Percentiles rank a stretch among this genome's conserved stretches.
Evolutionary conservation across 768 basidiomycete species (phyloP).

Genomic region (Mycena galericulata): DNA sequence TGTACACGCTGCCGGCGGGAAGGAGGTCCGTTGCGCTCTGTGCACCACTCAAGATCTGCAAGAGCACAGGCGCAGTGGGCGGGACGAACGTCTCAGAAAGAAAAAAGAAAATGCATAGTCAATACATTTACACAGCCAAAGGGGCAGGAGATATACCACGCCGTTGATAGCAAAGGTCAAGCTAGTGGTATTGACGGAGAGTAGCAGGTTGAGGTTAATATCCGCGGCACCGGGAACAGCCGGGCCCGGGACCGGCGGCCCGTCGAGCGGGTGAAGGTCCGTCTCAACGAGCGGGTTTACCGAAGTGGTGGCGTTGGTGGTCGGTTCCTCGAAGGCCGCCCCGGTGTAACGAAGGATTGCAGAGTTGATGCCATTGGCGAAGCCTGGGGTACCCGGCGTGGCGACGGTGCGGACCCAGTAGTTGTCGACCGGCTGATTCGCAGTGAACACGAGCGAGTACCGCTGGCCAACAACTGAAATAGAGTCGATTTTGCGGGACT

Average conservation of each 20-base stretch:
- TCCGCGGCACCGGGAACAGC: constrained; percentile 42
- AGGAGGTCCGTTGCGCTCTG: constrained; percentile 46
- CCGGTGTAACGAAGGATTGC: constrained; percentile 55
- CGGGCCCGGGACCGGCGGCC: constrained; percentile 37
- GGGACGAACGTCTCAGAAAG: constrained; percentile 33
- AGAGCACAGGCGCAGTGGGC: constrained; percentile 55
- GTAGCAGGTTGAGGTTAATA: constrained; percentile 37
- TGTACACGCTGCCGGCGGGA: constrained; percentile 49
- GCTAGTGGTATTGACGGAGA: constrained; percentile 34
- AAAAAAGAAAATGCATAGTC: not conserved
- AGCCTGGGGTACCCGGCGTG: constrained; percentile 39
- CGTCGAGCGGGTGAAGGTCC: constrained; percentile 33
- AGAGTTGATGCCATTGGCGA: constrained; percentile 46
- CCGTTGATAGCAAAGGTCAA: constrained; percentile 48
- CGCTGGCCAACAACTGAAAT: constrained; percentile 44
- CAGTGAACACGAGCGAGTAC: constrained; percentile 52
- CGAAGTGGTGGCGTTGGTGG: constrained; percentile 22
- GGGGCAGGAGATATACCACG: constrained; percentile 2
- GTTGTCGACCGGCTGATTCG: constrained; percentile 55
- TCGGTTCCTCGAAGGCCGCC: constrained; percentile 47
- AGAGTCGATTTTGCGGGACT: too few species aligned
- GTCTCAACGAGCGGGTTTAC: constrained; percentile 44
- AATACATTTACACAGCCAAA: not conserved
- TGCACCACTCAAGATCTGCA: constrained; percentile 58
- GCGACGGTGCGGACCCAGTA: constrained; percentile 56